A percentile compares a stretch with the other conserved stretches of the same genome.
phyloP scores from a whole-genome alignment of 2,329 filamentous ascomycete genomes.

The Pezicula radicicola region DNA sequence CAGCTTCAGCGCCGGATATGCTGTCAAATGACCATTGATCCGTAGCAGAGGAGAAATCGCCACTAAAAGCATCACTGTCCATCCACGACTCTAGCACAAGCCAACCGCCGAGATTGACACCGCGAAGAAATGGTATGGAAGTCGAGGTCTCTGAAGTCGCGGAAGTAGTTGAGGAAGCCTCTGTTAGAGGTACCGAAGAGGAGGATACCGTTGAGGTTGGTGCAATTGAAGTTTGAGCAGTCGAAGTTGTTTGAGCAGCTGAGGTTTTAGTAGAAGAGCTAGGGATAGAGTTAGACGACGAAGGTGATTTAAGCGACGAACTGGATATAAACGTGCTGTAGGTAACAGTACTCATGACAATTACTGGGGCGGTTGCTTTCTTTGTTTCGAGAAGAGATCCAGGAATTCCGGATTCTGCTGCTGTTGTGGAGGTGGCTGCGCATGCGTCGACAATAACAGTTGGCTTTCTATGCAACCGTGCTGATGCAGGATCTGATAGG shows the following conservation, averaged over 20 bases:
- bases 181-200: not conserved
- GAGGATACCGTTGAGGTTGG: not conserved
- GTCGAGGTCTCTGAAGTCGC: not conserved
- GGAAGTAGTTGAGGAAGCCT: not conserved
- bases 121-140: constrained; percentile 28
- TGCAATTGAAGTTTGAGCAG: not conserved
- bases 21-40: constrained; percentile 35
- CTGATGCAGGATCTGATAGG: constrained; percentile 10
- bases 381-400: not conserved
- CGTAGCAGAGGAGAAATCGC: constrained; percentile 23
- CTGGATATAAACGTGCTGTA: not conserved
- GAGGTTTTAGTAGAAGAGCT: not conserved
- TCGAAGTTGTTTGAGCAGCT: not conserved
- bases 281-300: not conserved
- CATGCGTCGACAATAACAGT: constrained; percentile 4
- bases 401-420: not conserved
- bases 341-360: constrained; percentile 7
- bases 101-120: constrained; percentile 34
- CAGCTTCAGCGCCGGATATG: constrained; percentile 36
- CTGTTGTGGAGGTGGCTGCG: not conserved
- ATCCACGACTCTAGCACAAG: constrained; percentile 39
- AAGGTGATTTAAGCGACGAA: not conserved
- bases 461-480: constrained; percentile 4
- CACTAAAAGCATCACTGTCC: constrained; percentile 29
- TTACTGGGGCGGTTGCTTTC: not conserved